These are phyloP conservation scores for Clausena lansium DNA, from an alignment of 345 rosid genomes.

Conservation along the genomic window DNA sequence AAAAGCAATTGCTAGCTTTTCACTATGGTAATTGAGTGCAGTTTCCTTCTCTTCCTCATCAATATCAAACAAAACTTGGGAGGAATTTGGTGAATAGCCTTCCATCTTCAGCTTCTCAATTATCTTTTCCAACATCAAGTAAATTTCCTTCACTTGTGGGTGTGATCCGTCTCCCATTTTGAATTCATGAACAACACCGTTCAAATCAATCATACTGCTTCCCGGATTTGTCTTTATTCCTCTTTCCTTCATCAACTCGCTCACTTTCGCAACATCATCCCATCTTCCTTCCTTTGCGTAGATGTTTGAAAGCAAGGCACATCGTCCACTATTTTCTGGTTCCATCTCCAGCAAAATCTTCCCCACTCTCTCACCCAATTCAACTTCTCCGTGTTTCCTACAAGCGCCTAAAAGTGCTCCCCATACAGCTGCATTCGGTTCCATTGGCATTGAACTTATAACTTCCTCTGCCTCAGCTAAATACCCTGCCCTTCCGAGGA, in stretches of 20 bases:
- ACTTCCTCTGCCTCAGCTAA: conserved; percentile 40
- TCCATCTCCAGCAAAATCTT: conserved; percentile 36
- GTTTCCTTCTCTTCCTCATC: conserved; percentile 46
- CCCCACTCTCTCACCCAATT: conserved; percentile 41
- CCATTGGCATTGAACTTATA: conserved; percentile 33
- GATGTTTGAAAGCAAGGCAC: conserved; percentile 42
- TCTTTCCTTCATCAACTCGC: conserved; percentile 46
- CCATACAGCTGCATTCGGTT: conserved; percentile 43
- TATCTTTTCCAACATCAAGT: conserved; percentile 27
- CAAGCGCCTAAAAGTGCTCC: conserved; percentile 49
- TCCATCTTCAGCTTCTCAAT: conserved; percentile 31
- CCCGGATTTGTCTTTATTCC: conserved; percentile 40
- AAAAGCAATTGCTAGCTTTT: conserved; percentile 46
- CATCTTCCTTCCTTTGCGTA: conserved; percentile 45
- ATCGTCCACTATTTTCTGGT: conserved; percentile 43
- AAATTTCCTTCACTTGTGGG: conserved; percentile 32
- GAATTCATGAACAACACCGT: conserved; percentile 39
- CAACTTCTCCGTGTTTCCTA: conserved; percentile 35
- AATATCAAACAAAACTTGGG: conserved; percentile 39
- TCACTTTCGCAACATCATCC: conserved; percentile 35
- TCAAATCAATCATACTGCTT: conserved; percentile 31
- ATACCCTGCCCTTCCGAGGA: conserved; percentile 39
- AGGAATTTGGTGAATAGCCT: conserved; percentile 36
- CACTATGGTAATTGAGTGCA: conserved; percentile 36
- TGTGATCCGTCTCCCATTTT: conserved; percentile 42